Evolutionary conservation across 805 yeast genomes (phyloP).

Genomic region (Cyberlindnera lachancei): DNA sequence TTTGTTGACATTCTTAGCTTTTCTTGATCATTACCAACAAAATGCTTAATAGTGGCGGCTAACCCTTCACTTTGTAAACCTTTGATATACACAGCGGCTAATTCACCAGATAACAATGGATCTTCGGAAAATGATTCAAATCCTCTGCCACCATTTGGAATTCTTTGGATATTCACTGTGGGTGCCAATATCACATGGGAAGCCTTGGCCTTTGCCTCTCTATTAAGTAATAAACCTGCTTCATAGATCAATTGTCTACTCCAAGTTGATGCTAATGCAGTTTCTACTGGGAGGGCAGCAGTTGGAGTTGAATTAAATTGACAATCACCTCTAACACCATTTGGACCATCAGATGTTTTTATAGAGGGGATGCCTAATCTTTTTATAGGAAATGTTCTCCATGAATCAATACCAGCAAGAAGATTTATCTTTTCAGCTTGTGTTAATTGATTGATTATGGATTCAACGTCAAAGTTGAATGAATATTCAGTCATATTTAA

Average conservation of each 20-base stretch:
- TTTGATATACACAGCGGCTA: constrained; percentile 37
- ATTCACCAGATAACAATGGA: constrained; percentile 38
- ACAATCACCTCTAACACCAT: constrained; percentile 50
- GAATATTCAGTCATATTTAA: no score
- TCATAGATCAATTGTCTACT: constrained; percentile 37
- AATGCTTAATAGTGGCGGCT: constrained; percentile 51
- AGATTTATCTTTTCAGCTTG: constrained; percentile 13
- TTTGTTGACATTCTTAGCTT: constrained; percentile 41
- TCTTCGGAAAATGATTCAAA: constrained; percentile 57
- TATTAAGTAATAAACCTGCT: constrained; percentile 45
- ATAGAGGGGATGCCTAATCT: constrained; percentile 36
- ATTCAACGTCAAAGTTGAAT: constrained; percentile 16
- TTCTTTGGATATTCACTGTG: constrained; percentile 41
- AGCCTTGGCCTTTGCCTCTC: constrained; percentile 45
- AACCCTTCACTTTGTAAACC: constrained; percentile 46
- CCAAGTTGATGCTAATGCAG: constrained; percentile 49
- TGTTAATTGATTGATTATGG: constrained; percentile 8
- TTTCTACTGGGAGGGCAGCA: constrained; percentile 53
- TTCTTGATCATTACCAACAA: constrained; percentile 53
- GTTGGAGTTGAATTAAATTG: constrained; percentile 44
- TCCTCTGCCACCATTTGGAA: constrained; percentile 55
- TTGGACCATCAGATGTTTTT: constrained; percentile 51
- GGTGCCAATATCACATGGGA: constrained; percentile 43
- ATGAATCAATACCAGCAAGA: constrained; percentile 32
- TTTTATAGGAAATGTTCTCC: constrained; percentile 35